Evolutionary conservation across 768 basidiomycete genomes (phyloP).

Genomic region (Tylopilus sp.): DNA sequence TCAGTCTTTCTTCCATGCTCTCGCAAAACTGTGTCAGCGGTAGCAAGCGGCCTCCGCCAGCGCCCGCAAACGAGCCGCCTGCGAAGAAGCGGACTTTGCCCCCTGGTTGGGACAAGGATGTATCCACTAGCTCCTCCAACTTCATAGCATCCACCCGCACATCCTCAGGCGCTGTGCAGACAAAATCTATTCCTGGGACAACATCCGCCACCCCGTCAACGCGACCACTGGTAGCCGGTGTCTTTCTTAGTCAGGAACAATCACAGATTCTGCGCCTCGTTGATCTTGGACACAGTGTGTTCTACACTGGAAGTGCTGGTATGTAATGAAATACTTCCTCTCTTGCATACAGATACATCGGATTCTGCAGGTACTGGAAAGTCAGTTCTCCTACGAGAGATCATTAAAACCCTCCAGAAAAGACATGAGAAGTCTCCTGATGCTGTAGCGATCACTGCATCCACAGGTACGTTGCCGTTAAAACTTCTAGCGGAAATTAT

Average conservation of each 20-base stretch:
- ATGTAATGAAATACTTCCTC: conserved; percentile 25
- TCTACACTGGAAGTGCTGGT: conserved; percentile 99
- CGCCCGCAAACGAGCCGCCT: conserved; percentile 23
- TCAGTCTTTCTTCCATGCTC: conserved; percentile 16
- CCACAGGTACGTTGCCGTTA: conserved; percentile 59
- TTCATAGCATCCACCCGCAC: conserved; percentile 18
- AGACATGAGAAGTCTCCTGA: conserved; percentile 53
- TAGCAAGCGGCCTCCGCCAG: conserved; percentile 33
- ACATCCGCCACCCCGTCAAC: conserved; percentile 5
- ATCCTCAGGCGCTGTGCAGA: conserved; percentile 14
- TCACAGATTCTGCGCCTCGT: conserved; percentile 79
- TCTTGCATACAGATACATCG: conserved; percentile 16
- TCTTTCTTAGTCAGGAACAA: conserved; percentile 85
- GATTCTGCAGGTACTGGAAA: conserved; percentile 80
- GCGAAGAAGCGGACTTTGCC: conserved; percentile 61
- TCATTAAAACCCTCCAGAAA: conserved; percentile 70
- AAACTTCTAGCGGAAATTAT: neutral
- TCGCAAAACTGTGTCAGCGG: conserved; percentile 17
- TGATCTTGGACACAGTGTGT: conserved; percentile 68
- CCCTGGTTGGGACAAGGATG: conserved; percentile 41
- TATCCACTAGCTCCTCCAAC: conserved; percentile 36
- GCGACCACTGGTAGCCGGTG: conserved; percentile 34
- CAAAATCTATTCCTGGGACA: conserved; percentile 4
- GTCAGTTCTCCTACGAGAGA: conserved; percentile 89
- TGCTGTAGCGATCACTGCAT: conserved; percentile 90